Conservation (phyloP, 371 early-diverging fungal species). For the Mucor ambiguus region DNA sequence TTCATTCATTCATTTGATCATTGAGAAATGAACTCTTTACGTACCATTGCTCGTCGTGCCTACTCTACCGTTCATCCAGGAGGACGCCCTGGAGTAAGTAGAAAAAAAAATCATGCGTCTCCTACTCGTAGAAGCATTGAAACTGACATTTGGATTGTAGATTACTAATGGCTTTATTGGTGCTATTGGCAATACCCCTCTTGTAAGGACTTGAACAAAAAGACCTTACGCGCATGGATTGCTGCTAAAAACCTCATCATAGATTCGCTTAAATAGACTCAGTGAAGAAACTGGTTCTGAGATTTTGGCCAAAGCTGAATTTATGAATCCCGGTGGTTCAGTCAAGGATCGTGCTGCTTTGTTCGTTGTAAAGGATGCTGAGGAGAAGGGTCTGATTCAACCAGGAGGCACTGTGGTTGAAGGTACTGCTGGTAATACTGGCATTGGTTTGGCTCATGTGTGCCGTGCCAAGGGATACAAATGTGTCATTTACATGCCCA, state of each 20-base stretch:
- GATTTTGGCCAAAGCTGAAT: constrained; percentile 94
- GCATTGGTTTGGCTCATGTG: constrained; percentile 95
- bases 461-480: constrained; percentile 95
- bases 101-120: background rate
- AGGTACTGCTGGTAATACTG: constrained; percentile 97
- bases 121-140: background rate
- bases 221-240: background rate
- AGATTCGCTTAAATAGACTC: constrained; percentile 75
- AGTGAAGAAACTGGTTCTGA: constrained; percentile 87
- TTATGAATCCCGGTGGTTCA: constrained; percentile 98
- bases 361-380: constrained; percentile 92
- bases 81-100: constrained; percentile 41
- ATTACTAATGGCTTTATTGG: constrained; percentile 81
- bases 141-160: constrained; percentile 23
- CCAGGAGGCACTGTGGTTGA: constrained; percentile 96
- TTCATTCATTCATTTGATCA: constrained; percentile 4
- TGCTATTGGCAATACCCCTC: constrained; percentile 94
- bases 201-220: constrained; percentile 72
- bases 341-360: constrained; percentile 97
- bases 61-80: constrained; percentile 53
- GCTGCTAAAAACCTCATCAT: background rate
- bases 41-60: constrained; percentile 39
- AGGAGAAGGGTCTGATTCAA: constrained; percentile 80
- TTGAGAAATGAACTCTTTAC: constrained; percentile 36
- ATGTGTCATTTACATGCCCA: constrained; percentile 96